Base-by-base conservation (phyloP, 2,329 filamentous ascomycete genomes). In the Aspergillus quadricinctus region DNA sequence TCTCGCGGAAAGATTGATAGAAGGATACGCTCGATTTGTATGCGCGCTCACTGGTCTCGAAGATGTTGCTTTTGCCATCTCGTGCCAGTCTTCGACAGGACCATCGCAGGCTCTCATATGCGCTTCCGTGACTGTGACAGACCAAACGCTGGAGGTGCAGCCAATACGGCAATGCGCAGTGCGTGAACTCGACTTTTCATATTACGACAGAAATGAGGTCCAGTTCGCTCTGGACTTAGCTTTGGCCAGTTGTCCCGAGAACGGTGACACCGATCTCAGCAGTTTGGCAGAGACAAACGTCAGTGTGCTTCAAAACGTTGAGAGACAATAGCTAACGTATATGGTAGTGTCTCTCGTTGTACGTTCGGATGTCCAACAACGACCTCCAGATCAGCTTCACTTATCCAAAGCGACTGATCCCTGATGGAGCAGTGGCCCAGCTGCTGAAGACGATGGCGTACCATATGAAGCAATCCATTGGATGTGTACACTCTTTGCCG, bases 1-100 rank as follows among this genome's bases (percentile, higher is more conserved):
- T 43, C 48, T 63, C 54, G 54, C 53, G 46, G 50, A 60, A 21
- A 54, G 49, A 23, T 43, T 68, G n/a, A 28, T 67, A 19, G 45
- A 56, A 48, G 64, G 61, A 17, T 69, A 68, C 52, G 66, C 66
- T n/a, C 54, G 55, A 41, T 69, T 68, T 55, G 52, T 69, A 21
- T 61, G 57, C 2, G 27, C 40, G 5, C 63, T 69, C 27, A 68
- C 63, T n/a, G 66, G 65, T 1, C 56, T 63, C 4, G 65, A 69
- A 2, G 66, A 69, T 49, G 37, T 67, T 37, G 64, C 66, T 10
- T 69, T 68, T 53, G 56, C 57, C 19, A 35, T 65, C 10, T 55
- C 52, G 19, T 56, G 60, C 31, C 48, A 53, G 37, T 11, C 52
- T 11, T 57, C 31, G 21, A 48, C 54, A 8, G 40, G 52, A 25